phyloP scores from a whole-genome alignment of 768 basidiomycete species.

The Cyathus striatus region DNA sequence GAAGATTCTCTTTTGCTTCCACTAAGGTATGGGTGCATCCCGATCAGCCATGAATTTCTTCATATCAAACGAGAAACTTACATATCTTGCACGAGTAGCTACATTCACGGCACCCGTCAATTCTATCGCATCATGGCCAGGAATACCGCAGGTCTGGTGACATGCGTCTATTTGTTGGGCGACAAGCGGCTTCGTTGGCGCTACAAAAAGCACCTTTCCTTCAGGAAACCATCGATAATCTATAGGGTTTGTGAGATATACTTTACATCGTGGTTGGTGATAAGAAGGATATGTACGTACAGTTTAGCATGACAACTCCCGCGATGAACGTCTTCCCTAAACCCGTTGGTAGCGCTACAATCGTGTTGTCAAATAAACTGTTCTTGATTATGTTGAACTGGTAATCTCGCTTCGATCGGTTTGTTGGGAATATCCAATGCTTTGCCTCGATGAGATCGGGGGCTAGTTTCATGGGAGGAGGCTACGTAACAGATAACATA shows the following conservation, averaged over 20 bases:
- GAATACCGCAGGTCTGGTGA: slow-evolving; percentile 90
- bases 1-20: slow-evolving; percentile 80
- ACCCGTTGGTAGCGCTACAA: slow-evolving; percentile 93
- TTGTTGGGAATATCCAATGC: slow-evolving; percentile 91
- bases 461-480: slow-evolving; percentile 70
- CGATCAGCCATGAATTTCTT: no score
- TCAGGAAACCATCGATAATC: slow-evolving; percentile 92
- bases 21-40: no score
- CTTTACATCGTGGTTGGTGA: slow-evolving; percentile 4
- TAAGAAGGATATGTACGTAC: slow-evolving; percentile 29
- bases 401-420: slow-evolving; percentile 84
- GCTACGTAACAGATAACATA: slow-evolving; percentile 29
- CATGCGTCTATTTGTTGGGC: slow-evolving; percentile 93
- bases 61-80: no score
- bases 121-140: slow-evolving; percentile 78
- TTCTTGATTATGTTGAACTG: slow-evolving; percentile 89
- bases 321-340: slow-evolving; percentile 98
- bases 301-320: slow-evolving; percentile 94
- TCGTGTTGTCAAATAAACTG: slow-evolving; percentile 86
- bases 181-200: slow-evolving; percentile 94
- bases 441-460: slow-evolving; percentile 75
- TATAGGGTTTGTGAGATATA: no score
- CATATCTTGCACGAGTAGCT: slow-evolving; percentile 51
- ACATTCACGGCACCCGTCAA: slow-evolving; percentile 73
- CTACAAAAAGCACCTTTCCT: slow-evolving; percentile 91